phyloP scores from a whole-genome alignment of 2,329 filamentous ascomycete genomes.

The Botryotinia convoluta region DNA sequence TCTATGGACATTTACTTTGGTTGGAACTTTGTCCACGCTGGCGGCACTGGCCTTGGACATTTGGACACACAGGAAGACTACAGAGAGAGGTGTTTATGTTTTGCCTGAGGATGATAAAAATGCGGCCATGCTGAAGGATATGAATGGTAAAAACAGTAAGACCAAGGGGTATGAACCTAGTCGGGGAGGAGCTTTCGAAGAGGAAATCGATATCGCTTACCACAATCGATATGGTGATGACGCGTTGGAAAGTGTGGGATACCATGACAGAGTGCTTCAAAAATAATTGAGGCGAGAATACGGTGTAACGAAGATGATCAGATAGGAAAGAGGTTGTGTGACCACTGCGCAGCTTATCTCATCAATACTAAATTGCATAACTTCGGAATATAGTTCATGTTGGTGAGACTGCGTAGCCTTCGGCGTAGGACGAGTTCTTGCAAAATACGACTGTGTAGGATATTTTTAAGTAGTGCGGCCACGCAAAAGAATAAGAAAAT shows the following conservation, averaged over 20 bases:
- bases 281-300: neutral
- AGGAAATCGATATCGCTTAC: constrained; percentile 32
- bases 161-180: constrained; percentile 27
- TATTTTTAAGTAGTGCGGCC: neutral
- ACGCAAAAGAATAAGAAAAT: neutral
- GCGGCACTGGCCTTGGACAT: constrained; percentile 32
- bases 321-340: neutral
- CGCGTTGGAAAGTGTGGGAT: neutral
- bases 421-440: neutral
- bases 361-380: neutral
- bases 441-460: neutral
- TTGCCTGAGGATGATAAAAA: constrained; percentile 34
- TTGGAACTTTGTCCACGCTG: constrained; percentile 32
- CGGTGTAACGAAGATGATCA: neutral
- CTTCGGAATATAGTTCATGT: neutral
- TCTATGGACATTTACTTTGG: constrained; percentile 34
- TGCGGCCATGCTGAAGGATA: constrained; percentile 24
- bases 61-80: constrained; percentile 28
- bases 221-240: constrained; percentile 32
- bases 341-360: neutral
- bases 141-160: constrained; percentile 23
- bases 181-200: neutral
- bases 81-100: constrained; percentile 28
- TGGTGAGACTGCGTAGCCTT: neutral
- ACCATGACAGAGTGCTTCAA: neutral